Base-by-base conservation (phyloP, 208 protist species). In the Wallacemonas sp. region DNA sequence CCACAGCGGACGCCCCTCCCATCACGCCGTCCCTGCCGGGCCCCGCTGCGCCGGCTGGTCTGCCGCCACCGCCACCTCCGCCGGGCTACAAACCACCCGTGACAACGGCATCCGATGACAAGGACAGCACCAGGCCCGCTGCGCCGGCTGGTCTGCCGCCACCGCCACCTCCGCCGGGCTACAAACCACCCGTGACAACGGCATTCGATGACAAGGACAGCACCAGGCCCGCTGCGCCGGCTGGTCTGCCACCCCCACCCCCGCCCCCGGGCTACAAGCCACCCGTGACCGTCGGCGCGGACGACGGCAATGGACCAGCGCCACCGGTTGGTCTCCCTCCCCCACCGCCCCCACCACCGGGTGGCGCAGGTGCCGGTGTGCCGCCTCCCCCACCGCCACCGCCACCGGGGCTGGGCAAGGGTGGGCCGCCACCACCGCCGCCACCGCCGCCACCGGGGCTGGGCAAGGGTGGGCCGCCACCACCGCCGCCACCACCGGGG, bases 401-500 rank as follows among this genome's bases (percentile, higher is more conserved):
- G 39, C 46, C 33, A 17, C 19, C 48, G 6, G 24, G 24, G 14
- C 34, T 38, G 36, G 32, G 32, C 19, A 62, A 47, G 12, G 61
- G 14, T 26, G 47, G 44, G 27, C 52, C 65, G 23, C 60, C 71
- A 2, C 78, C 72, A 12, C 67, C 68, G 21, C 68, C 72, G 21
- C 71, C 72, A 14, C 76, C 74, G 12, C 76, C 80, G n/a, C 68
- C 69, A 46, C 57, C 70, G 17, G 3, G 23, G 32, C 21, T 21
- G 12, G 61, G 72, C 24, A 68, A 57, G 24, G 61, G 70, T 36
- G 72, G 41, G 8, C 43, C 65, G 41, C 68, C 72, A 12, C 76
- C 72, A 26, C 69, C 79, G 32, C 68, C 71, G 46, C 74, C 75
- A 23, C 76, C 68, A 21, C 65, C 73, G 4, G 68, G 74, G 12